Percentiles rank a stretch among this genome's conserved stretches.
Evolutionary conservation across 139 green algal species (phyloP).

Genomic region (Micractinium conductrix): DNA sequence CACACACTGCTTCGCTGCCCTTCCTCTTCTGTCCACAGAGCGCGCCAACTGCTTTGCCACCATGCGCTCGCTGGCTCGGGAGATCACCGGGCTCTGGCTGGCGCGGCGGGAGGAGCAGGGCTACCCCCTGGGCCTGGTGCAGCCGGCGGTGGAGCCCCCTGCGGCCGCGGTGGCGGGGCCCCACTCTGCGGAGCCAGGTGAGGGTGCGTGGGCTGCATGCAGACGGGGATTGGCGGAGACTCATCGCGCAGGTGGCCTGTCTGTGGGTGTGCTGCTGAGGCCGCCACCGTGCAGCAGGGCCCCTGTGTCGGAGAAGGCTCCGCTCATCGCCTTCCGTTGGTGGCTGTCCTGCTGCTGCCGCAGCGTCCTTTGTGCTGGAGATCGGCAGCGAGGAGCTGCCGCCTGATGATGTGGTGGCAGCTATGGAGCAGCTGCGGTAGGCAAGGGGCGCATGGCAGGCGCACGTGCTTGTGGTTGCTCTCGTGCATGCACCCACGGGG

Average conservation of each 20-base stretch:
- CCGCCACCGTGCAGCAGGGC: too few species aligned
- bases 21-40: too few species aligned
- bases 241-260: background rate
- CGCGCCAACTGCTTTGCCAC: conserved; percentile 91
- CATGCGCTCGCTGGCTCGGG: conserved; percentile 84
- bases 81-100: conserved; percentile 87
- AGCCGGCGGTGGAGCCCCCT: conserved; percentile 16
- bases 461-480: background rate
- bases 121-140: conserved; percentile 82
- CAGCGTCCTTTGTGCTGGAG: conserved; percentile 91
- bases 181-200: background rate
- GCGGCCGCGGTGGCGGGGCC: background rate
- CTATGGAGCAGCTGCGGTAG: conserved; percentile 82
- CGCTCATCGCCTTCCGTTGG: background rate
- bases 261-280: too few species aligned
- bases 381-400: conserved; percentile 98
- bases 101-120: conserved; percentile 89
- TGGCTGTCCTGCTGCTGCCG: background rate
- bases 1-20: too few species aligned
- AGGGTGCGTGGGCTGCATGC: background rate
- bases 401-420: conserved; percentile 84
- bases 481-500: too few species aligned
- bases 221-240: background rate
- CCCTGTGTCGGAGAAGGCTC: background rate
- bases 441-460: background rate